These are phyloP conservation scores for Pythium insidiosum DNA, from an alignment of 352 stramenopile genomes.

Conservation along the genomic window DNA sequence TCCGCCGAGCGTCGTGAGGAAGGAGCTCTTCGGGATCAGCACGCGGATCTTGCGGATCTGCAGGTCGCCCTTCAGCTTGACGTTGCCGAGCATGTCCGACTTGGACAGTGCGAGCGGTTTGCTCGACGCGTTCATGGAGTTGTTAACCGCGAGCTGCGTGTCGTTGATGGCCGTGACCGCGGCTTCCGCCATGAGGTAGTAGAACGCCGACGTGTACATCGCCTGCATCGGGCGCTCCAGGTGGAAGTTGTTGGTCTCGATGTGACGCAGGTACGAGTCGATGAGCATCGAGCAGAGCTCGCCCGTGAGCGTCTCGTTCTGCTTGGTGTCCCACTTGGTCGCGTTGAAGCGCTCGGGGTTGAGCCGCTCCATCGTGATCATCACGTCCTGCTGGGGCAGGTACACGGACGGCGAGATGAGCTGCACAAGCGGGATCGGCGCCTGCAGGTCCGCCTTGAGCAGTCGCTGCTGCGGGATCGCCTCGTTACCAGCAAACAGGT, in stretches of 20 bases:
- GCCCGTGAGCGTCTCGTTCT: conserved; percentile 13
- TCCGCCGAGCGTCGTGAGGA: conserved; percentile 1
- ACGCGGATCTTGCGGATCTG: conserved; percentile 10
- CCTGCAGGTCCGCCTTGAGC: conserved; percentile 21
- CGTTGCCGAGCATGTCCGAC: conserved; percentile 3
- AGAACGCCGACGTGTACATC: conserved; percentile 41
- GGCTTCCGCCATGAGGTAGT: conserved; percentile 38
- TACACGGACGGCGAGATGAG: conserved; percentile 22
- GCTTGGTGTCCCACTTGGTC: conserved; percentile 1
- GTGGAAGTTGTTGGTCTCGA: conserved; percentile 37
- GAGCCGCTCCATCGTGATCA: conserved; percentile 2
- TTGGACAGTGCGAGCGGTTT: background rate
- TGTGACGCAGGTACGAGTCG: conserved; percentile 36
- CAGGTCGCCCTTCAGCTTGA: conserved; percentile 17
- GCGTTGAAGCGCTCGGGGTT: conserved; percentile 6
- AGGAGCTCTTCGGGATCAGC: conserved; percentile 5
- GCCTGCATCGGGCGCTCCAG: conserved; percentile 28
- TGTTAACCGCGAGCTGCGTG: background rate
- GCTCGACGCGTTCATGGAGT: background rate
- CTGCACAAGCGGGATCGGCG: conserved; percentile 32
- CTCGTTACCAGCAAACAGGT: conserved; percentile 27
- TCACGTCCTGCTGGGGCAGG: conserved; percentile 2
- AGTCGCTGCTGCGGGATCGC: conserved; percentile 18
- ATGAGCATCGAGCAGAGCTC: conserved; percentile 28
- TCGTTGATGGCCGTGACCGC: conserved; percentile 18